These are phyloP conservation scores for Prunus armeniaca DNA, from an alignment of 306 rosid genomes.

Conservation along the genomic window DNA sequence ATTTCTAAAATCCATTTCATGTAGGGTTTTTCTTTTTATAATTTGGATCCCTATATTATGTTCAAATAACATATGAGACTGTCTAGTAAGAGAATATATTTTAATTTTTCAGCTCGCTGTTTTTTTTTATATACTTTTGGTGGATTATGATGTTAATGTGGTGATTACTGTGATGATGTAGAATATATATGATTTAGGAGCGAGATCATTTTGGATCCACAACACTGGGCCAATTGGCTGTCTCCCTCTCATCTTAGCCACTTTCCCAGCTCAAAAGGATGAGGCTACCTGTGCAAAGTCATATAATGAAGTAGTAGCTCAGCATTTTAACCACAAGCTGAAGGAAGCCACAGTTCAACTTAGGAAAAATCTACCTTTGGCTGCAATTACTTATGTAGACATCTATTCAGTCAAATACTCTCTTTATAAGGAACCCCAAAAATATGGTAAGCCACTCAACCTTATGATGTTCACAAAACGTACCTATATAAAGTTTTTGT, in stretches of 20 bases:
- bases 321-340: slow-evolving; percentile 41
- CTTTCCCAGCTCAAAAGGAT: slow-evolving; percentile 27
- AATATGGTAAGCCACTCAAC: slow-evolving; percentile 34
- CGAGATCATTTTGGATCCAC: slow-evolving; percentile 63
- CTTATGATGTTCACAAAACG: not conserved
- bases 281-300: slow-evolving; percentile 43
- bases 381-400: slow-evolving; percentile 54
- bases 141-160: not conserved
- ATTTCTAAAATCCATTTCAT: too few relatives aligned
- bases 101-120: not conserved
- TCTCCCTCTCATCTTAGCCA: slow-evolving; percentile 17
- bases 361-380: slow-evolving; percentile 39
- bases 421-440: slow-evolving; percentile 32
- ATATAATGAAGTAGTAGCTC: slow-evolving; percentile 52
- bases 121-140: not conserved
- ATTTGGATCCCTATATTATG: too few relatives aligned
- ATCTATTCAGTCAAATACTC: slow-evolving; percentile 31
- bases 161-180: not conserved
- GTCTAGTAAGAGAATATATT: too few relatives aligned
- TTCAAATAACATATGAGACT: too few relatives aligned
- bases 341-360: slow-evolving; percentile 42
- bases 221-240: slow-evolving; percentile 73
- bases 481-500: too few relatives aligned
- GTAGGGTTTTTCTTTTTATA: too few relatives aligned
- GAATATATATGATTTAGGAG: slow-evolving; percentile 41